Conservation (phyloP, 2,329 filamentous ascomycete species). For the Colletotrichum aenigma region DNA sequence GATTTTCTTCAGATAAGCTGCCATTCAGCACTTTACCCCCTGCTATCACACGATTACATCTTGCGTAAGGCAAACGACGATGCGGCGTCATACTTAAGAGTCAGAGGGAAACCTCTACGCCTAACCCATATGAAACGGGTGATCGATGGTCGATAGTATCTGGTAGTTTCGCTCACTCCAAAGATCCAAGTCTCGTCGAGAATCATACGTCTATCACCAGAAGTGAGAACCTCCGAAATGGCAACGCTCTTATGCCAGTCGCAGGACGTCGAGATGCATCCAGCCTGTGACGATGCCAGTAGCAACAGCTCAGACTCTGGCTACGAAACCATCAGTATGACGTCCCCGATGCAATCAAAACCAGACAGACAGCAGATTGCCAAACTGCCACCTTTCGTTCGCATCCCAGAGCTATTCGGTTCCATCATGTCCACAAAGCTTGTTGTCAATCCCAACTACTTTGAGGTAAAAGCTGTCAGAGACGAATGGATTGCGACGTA, state of each 20-base stretch:
- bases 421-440: neutral
- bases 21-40: rapidly evolving
- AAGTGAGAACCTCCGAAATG: neutral
- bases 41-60: neutral
- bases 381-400: neutral
- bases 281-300: neutral
- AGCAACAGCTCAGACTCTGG: neutral
- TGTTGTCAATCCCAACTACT: neutral
- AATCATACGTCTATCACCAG: neutral
- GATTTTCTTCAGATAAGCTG: neutral
- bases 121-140: neutral
- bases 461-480: neutral
- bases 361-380: neutral
- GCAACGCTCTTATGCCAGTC: neutral
- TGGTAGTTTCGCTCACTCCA: neutral
- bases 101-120: neutral
- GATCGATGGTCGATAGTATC: neutral
- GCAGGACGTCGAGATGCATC: neutral
- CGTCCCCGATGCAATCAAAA: neutral
- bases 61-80: neutral
- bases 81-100: neutral
- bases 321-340: neutral
- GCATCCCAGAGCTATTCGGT: neutral
- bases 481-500: neutral
- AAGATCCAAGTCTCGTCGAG: neutral